Evolutionary conservation across 2,329 filamentous ascomycete genomes (phyloP).

Genomic region (Fusarium acutatum): DNA sequence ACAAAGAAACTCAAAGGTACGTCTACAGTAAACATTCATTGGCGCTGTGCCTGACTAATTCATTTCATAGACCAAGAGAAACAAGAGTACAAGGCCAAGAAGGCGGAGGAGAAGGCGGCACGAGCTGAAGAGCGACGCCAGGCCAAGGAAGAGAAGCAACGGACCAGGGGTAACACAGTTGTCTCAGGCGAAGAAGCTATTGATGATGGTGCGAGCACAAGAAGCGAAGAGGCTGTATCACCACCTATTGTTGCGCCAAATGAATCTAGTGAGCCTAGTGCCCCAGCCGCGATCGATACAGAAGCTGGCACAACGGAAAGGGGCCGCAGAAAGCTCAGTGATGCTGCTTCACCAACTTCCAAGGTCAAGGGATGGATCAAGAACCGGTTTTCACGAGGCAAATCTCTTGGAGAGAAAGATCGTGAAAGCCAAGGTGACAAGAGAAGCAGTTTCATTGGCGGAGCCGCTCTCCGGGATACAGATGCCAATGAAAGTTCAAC

Average conservation of each 20-base stretch:
- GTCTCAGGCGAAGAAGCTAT: conserved; percentile 16
- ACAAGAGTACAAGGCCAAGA: conserved; percentile 47
- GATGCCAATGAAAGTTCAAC: conserved; percentile 56
- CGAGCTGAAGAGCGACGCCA: conserved; percentile 63
- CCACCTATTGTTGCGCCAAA: background rate
- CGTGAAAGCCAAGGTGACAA: conserved; percentile 49
- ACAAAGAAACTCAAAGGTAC: conserved; percentile 67
- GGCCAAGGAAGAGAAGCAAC: conserved; percentile 63
- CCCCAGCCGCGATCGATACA: conserved; percentile 20
- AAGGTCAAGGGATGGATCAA: conserved; percentile 66
- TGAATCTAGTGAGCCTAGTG: background rate
- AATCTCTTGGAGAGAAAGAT: conserved; percentile 51
- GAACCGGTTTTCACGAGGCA: conserved; percentile 58
- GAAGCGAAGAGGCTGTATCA: conserved; percentile 12
- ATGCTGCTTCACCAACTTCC: conserved; percentile 45
- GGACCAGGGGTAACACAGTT: conserved; percentile 43
- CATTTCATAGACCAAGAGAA: conserved; percentile 55
- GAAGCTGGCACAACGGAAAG: conserved; percentile 18
- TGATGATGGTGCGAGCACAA: conserved; percentile 17
- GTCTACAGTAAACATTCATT: conserved; percentile 30
- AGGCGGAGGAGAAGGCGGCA: conserved; percentile 48
- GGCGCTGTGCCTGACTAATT: conserved; percentile 43
- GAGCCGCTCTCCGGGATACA: conserved; percentile 55
- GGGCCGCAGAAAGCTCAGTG: conserved; percentile 29
- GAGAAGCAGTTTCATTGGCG: conserved; percentile 58